phyloP scores from a whole-genome alignment of 192 early-diverging fungal species.

The Pilobolus umbonatus region DNA sequence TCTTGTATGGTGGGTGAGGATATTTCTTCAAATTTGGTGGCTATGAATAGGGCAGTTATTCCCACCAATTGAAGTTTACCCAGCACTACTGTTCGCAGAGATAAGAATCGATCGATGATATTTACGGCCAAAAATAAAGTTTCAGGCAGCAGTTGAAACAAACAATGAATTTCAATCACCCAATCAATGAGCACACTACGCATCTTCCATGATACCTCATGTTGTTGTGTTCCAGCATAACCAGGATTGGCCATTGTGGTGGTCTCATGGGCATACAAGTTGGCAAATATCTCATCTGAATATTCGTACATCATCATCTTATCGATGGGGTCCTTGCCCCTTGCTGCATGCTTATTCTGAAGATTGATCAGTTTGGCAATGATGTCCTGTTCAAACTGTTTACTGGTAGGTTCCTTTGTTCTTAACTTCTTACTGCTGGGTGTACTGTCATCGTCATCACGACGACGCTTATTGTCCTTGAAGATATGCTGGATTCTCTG shows the following conservation, averaged over 20 bases:
- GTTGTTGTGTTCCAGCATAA: conserved; percentile 78
- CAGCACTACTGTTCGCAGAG: conserved; percentile 76
- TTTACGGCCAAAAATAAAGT: conserved; percentile 93
- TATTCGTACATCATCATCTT: conserved; percentile 95
- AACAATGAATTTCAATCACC: conserved; percentile 88
- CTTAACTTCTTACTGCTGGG: too few species aligned
- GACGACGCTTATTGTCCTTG: too few species aligned
- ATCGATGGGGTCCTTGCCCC: conserved; percentile 63
- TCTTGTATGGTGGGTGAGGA: conserved; percentile 75
- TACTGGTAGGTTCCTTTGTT: too few species aligned
- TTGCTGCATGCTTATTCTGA: background rate
- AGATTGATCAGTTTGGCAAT: background rate
- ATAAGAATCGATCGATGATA: conserved; percentile 93
- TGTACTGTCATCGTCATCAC: too few species aligned
- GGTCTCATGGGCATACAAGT: conserved; percentile 75
- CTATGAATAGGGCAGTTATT: conserved; percentile 82
- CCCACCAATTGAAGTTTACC: conserved; percentile 93
- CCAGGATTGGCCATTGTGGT: conserved; percentile 67
- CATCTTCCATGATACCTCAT: conserved; percentile 90
- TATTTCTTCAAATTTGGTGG: conserved; percentile 95
- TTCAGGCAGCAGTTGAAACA: conserved; percentile 89
- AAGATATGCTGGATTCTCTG: background rate
- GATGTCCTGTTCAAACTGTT: conserved; percentile 8
- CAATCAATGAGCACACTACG: conserved; percentile 91
- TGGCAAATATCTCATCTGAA: conserved; percentile 86